These are phyloP conservation scores for Dioscorea cayenensis DNA, from an alignment of 116 monocot genomes.

Conservation along the genomic window DNA sequence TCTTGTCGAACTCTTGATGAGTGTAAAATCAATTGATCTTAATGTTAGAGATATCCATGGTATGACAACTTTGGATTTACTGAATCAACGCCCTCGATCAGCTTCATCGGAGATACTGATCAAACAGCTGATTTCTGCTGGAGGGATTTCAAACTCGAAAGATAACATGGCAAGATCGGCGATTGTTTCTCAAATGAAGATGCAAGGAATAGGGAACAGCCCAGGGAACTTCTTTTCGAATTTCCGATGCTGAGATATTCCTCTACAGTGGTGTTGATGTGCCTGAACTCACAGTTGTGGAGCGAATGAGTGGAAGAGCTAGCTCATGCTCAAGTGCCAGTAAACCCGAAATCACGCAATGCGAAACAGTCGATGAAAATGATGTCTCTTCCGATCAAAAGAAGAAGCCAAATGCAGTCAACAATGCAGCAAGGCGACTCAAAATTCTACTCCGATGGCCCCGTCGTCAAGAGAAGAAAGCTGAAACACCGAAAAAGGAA, in stretches of 20 bases:
- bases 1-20: constrained; percentile 67
- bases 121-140: constrained; percentile 63
- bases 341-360: constrained; percentile 24
- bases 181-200: constrained; percentile 40
- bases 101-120: constrained; percentile 64
- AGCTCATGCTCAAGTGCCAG: constrained; percentile 54
- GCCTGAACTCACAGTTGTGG: constrained; percentile 9
- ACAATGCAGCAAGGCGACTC: constrained; percentile 50
- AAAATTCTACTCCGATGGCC: constrained; percentile 61
- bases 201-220: constrained; percentile 56
- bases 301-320: constrained; percentile 36
- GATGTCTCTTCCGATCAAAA: constrained; percentile 11
- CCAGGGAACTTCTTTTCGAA: constrained; percentile 71
- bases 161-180: constrained; percentile 30
- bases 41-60: constrained; percentile 68
- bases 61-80: constrained; percentile 80
- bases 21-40: constrained; percentile 41
- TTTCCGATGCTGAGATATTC: constrained; percentile 85
- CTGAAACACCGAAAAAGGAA: constrained; percentile 22
- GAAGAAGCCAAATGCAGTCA: constrained; percentile 38
- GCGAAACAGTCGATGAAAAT: constrained; percentile 16
- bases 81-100: constrained; percentile 43
- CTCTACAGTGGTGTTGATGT: constrained; percentile 46
- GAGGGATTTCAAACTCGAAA: constrained; percentile 46
- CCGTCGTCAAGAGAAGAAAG: constrained; percentile 44